Base-by-base conservation (phyloP, 2,329 filamentous ascomycete genomes). In the Hymenoscyphus occultus region DNA sequence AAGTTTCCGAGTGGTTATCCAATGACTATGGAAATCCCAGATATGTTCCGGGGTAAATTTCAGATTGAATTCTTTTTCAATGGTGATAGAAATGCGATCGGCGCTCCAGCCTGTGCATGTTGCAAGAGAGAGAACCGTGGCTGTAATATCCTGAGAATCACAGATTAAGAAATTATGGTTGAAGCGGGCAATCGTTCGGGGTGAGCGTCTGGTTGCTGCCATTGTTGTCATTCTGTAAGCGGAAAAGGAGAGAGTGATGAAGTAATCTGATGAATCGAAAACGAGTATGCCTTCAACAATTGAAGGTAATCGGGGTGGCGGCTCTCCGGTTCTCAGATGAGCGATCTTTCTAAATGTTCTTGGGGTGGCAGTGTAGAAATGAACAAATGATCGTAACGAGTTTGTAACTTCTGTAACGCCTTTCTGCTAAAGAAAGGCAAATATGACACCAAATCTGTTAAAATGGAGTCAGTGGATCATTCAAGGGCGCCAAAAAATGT, bases 91-190 rank as follows among this genome's bases (percentile, higher is more conserved):
- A 56, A 73, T 71, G 14, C 57, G 64, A n/a, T 73, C 70, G 3
- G 69, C 71, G 13, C 67, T 68, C 70, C 70, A 73, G 7, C 69
- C 68, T 16, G 65, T 68, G 54, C 64, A 63, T n/a, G 69, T 66
- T 1, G 64, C 56, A 12, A 72, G 64, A 13, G 70, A 61, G n/a
- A 70, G 40, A 9, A 69, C 39, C 4, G 66, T 39, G 10, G 63
- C 62, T 4, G 57, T 61, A 12, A 32, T 12, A 42, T 67, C 32
- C 16, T 59, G 32, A 5, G 12, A n/a, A 14, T 22, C 58, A 12
- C 59, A 35, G 14, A 68, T 40, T n/a, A 32, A 3, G 1, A 64
- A 22, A 13, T 61, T 59, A 10, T 66, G 57, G 54, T 56, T 58
- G 42, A 69, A 64, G 13, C 48, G 39, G 13, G 48, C 57, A n/a